Base-by-base conservation (phyloP, 169 alveolate species). In the Cryptosporidium xiaoi region DNA sequence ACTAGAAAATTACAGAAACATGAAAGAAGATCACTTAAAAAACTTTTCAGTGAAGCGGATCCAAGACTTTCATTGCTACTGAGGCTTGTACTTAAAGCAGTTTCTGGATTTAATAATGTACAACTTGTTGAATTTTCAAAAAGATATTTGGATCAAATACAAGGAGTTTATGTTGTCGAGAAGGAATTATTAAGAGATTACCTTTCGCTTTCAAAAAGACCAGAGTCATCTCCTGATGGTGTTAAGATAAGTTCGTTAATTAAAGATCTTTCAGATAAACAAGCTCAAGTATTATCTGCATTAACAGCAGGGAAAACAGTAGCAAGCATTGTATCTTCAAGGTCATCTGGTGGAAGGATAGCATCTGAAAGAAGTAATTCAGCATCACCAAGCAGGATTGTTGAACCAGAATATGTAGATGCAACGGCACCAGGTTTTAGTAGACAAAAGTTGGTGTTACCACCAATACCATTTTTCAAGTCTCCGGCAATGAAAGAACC, bases 201-300 rank as follows among this genome's bases (percentile, higher is more conserved):
- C 27, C 50, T 77, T 36, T 12, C 2, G 0, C 48, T 33, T 27
- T 77, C 87, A n/a, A 62, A 48, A 34, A 77, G 87, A 48, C 29
- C 65, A 18, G 87, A 77, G 13, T 31, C 33, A 33, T 77, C 87
- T n/a, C 50, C 69, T 24, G 87, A 77, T 60, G 87, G 87, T 3
- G 13, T 77, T 12, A 77, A 62, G 60, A 77, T 77, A 27, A 77
- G 46, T 20, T 12, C 51, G 13, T 40, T 62, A 34, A 50, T 77
- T 60, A n/a, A 27, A 7, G 71, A 77, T 0, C 40, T 77, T 16
- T 20, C 64, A 3, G 24, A 34, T 10, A 56, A 62, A 3, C 77
- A 40, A 20, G 44, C 69, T 4, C 48, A 44, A 16, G 58, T 77
- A 7, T 56, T 44, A 5, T 36, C n/a, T 12, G 1, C 46, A 20